A percentile compares a stretch with the other conserved stretches of the same genome.
Conservation (phyloP, 2,329 filamentous ascomycete genomes). For the Penicillium sp. region DNA sequence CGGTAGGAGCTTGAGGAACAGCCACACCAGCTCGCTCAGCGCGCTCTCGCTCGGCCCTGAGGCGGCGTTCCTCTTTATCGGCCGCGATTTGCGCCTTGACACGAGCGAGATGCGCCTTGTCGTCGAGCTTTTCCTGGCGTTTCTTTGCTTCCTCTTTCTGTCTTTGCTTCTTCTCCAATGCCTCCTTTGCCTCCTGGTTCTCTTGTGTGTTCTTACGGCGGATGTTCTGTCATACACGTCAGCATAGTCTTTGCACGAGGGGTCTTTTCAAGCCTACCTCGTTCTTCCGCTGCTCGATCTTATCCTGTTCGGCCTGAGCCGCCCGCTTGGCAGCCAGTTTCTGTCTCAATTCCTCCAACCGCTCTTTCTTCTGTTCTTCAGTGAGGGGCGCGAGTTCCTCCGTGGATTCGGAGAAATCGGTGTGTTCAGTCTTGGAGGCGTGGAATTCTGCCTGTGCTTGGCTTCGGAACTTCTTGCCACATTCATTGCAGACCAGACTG, state of each 20-base stretch:
- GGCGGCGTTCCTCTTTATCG: conserved; percentile 81
- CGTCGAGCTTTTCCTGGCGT: conserved; percentile 78
- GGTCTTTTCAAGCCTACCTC: conserved; percentile 50
- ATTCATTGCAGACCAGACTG: conserved; percentile 90
- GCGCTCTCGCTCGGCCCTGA: conserved; percentile 79
- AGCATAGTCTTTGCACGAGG: not conserved
- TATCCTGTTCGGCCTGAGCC: conserved; percentile 63
- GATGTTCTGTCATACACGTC: conserved; percentile 46
- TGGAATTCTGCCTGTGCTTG: conserved; percentile 81
- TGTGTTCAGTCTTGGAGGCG: conserved; percentile 83
- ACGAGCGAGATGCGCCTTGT: conserved; percentile 76
- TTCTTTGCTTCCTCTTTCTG: conserved; percentile 86
- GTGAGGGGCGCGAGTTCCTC: conserved; percentile 88
- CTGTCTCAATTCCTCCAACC: conserved; percentile 66
- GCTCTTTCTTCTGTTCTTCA: conserved; percentile 82
- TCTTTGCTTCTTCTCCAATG: conserved; percentile 78
- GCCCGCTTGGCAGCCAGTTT: conserved; percentile 69
- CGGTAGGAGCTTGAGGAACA: conserved; percentile 43
- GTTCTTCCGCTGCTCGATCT: conserved; percentile 75
- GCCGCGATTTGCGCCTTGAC: conserved; percentile 92
- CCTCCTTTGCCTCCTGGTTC: conserved; percentile 81
- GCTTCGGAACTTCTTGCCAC: conserved; percentile 82
- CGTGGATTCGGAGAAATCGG: conserved; percentile 86
- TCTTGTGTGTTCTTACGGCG: conserved; percentile 86
- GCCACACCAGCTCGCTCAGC: conserved; percentile 74